Percentiles rank a stretch among this genome's conserved stretches.
These are phyloP conservation scores for Podospora anserina DNA, from an alignment of 495 filamentous ascomycete genomes.

Conservation along the genomic window DNA sequence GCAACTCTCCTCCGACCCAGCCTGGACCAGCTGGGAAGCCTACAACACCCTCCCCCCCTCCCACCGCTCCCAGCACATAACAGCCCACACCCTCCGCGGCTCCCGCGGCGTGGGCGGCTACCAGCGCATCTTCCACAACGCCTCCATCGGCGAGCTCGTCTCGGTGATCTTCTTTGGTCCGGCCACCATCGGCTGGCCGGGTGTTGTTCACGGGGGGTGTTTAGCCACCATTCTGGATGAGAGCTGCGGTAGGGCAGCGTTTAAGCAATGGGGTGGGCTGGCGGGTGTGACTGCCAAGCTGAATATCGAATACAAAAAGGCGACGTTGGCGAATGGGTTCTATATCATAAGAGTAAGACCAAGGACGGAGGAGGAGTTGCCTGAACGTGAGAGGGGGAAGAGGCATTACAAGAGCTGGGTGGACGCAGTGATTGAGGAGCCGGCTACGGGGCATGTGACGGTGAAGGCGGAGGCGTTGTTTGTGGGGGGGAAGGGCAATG, in stretches of 20 bases:
- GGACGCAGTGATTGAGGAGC: constrained; percentile 50
- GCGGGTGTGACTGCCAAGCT: constrained; percentile 63
- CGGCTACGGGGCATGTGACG: constrained; percentile 43
- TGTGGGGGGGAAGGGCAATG: constrained; percentile 42
- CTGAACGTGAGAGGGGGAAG: constrained; percentile 38
- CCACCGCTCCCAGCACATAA: constrained; percentile 38
- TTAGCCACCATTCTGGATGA: constrained; percentile 73
- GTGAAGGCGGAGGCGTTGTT: constrained; percentile 61
- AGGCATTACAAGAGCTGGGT: constrained; percentile 58
- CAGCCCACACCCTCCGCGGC: constrained; percentile 43
- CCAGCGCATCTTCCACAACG: constrained; percentile 48
- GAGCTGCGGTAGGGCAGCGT: constrained; percentile 52
- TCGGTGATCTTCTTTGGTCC: constrained; percentile 62
- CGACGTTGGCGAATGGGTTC: constrained; percentile 56
- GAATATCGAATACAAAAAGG: constrained; percentile 59
- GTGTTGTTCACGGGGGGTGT: constrained; percentile 70
- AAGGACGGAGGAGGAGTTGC: constrained; percentile 29
- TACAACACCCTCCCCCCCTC: constrained; percentile 50
- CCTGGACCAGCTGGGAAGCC: constrained; percentile 54
- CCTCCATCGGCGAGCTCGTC: constrained; percentile 39
- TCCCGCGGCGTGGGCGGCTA: constrained; percentile 46
- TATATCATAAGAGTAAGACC: constrained; percentile 60
- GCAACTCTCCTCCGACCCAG: constrained; percentile 49
- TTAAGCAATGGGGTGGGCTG: constrained; percentile 40
- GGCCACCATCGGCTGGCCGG: constrained; percentile 68